These are phyloP conservation scores for Xerocomus minutiporus DNA, from an alignment of 1,284 basidiomycete genomes.

Conservation along the genomic window DNA sequence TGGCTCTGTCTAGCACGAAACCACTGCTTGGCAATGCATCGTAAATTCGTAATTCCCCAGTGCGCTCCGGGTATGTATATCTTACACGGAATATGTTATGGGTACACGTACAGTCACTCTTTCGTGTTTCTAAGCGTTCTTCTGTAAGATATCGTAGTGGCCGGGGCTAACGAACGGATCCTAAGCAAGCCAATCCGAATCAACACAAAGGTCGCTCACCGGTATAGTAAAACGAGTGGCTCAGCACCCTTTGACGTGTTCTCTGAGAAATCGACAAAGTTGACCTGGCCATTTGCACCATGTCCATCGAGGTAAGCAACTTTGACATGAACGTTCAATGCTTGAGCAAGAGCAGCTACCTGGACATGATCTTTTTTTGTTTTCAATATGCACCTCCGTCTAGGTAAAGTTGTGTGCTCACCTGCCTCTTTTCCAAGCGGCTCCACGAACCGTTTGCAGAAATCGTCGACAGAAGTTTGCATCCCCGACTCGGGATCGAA, in stretches of 20 bases:
- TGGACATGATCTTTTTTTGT: slow-evolving; percentile 67
- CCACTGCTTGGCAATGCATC: background rate
- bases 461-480: slow-evolving; percentile 46
- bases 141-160: slow-evolving; percentile 67
- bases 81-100: slow-evolving; percentile 10
- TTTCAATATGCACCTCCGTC: slow-evolving; percentile 2
- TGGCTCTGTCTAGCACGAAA: background rate
- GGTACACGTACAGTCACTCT: background rate
- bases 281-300: slow-evolving; percentile 46
- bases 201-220: slow-evolving; percentile 43
- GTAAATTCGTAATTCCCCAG: background rate
- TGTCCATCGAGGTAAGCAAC: slow-evolving; percentile 77
- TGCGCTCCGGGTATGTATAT: slow-evolving; percentile 7
- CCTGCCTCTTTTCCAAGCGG: slow-evolving; percentile 80
- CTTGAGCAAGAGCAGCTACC: slow-evolving; percentile 73
- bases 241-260: slow-evolving; percentile 33
- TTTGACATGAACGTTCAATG: slow-evolving; percentile 63
- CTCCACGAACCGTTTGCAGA: slow-evolving; percentile 77
- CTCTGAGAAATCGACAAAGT: slow-evolving; percentile 69
- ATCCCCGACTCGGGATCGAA: slow-evolving; percentile 69
- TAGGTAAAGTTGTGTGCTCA: slow-evolving; percentile 24
- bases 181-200: slow-evolving; percentile 5
- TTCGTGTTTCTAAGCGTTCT: background rate
- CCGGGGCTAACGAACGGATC: slow-evolving; percentile 49
- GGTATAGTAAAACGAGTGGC: slow-evolving; percentile 65